Conservation (phyloP, 306 rosid species). For the Glycine soja region DNA sequence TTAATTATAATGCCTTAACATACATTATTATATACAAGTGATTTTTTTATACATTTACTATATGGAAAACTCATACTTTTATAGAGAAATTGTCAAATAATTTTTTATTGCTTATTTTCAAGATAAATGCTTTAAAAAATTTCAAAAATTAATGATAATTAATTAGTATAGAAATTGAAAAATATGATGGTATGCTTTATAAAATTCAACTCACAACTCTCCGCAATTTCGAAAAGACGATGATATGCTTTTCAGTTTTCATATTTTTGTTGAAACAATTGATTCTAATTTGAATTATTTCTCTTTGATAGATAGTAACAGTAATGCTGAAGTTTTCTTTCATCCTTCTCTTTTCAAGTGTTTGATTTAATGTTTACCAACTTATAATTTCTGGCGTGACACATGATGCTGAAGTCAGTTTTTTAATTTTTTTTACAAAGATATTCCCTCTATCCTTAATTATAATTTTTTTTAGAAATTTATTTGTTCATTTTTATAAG, state of each 20-base stretch:
- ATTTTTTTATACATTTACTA: background rate
- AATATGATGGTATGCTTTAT: conserved; percentile 1
- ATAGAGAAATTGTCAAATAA: background rate
- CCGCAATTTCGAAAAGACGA: background rate
- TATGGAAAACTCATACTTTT: background rate
- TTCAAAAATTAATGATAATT: background rate
- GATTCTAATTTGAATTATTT: background rate
- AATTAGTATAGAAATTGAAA: background rate
- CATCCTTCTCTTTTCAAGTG: background rate
- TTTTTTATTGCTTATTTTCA: background rate
- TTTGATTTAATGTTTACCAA: background rate
- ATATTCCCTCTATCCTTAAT: no score
- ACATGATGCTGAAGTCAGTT: background rate
- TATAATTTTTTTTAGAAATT: no score
- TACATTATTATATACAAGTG: background rate
- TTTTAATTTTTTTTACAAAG: background rate
- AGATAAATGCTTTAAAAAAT: background rate
- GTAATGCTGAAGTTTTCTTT: background rate
- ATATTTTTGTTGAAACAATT: conserved; percentile 6
- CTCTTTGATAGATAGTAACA: no score
- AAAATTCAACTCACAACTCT: conserved; percentile 9
- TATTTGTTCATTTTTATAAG: no score
- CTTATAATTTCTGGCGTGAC: background rate
- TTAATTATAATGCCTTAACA: no score
- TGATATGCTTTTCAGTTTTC: conserved; percentile 18